Base-by-base conservation (phyloP, 179 eudicot genomes). In the Corrigiola litoralis region DNA sequence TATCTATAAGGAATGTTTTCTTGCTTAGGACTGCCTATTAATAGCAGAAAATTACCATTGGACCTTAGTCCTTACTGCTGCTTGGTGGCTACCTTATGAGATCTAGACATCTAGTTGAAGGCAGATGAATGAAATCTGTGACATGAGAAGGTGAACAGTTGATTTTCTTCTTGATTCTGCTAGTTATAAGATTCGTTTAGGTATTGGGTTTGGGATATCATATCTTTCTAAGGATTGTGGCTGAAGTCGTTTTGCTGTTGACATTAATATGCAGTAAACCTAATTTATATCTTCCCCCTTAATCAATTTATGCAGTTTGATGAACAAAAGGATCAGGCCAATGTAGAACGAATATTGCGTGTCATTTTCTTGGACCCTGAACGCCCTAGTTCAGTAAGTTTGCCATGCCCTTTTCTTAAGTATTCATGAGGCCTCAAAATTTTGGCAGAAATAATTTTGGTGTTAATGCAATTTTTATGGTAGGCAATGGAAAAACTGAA, bases 401-500 rank as follows among this genome's bases (percentile, higher is more conserved):
- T 28, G 32, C 36, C 20, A 4, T 47, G 27, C 25, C 20, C 4
- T 55, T 32, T 36, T 20, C 13, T 41, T 23, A 13, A 14, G 13
- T 2, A 29, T 42, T 0, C 29, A 4, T 36, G 9, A 17, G n/a
- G 5, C 24, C 27, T 17, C 32, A 12, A 49, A 32, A 18, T 24
- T 23, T n/a, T n/a, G n/a, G n/a, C 27, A 1, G 17, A 13, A 41
- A 34, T 27, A 2, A 25, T 25, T 56, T 12, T 31, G 42, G 21
- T 57, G 56, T 38, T 37, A 46, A 45, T 70, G 45, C 17, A 2
- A 32, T 32, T 66, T 25, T 50, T 23, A 6, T 57, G 44, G 13
- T n/a, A 88, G 96, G 87, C 90, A 46, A 54, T 89, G 81, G 96
- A 89, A 47, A 89, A 89, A 69, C 78, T 89, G 59, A 87, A 85